These are phyloP conservation scores for Hanseniaspora vineae DNA, from an alignment of 805 yeast genomes.

Conservation along the genomic window DNA sequence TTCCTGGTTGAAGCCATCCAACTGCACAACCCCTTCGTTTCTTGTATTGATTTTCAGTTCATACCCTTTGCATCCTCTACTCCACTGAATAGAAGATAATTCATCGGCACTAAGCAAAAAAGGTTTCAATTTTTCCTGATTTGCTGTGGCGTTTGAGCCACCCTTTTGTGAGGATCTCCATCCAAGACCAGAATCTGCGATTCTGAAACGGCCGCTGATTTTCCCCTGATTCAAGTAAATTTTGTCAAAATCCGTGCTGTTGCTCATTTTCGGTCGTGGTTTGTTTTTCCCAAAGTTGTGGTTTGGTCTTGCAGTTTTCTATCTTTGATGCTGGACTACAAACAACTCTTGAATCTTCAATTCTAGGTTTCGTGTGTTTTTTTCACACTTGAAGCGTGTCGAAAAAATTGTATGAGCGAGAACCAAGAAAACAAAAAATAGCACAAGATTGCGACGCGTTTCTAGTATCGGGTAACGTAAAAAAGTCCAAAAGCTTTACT, in stretches of 20 bases:
- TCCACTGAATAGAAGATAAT: conserved; percentile 72
- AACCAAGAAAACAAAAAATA: no score
- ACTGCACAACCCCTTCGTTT: conserved; percentile 68
- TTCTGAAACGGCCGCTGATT: conserved; percentile 77
- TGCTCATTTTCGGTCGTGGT: not conserved
- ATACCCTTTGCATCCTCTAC: conserved; percentile 84
- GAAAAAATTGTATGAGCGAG: no score
- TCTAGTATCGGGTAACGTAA: no score
- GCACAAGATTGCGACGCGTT: no score
- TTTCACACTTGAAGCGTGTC: no score
- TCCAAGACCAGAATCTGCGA: conserved; percentile 94
- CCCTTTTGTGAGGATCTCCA: conserved; percentile 59
- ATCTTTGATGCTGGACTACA: no score
- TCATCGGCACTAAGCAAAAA: conserved; percentile 82
- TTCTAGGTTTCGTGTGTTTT: no score
- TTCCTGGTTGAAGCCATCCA: conserved; percentile 85
- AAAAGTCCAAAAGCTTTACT: no score
- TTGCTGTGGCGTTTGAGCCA: conserved; percentile 25
- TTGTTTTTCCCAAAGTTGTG: not conserved
- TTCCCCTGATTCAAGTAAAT: conserved; percentile 82
- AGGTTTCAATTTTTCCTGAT: conserved; percentile 45
- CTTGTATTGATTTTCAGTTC: conserved; percentile 84
- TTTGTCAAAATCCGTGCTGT: conserved; percentile 62
- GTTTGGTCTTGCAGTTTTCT: not conserved
- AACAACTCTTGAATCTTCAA: no score